Base-by-base conservation (phyloP, 192 early-diverging fungal species). In the Coemansia sp. region DNA sequence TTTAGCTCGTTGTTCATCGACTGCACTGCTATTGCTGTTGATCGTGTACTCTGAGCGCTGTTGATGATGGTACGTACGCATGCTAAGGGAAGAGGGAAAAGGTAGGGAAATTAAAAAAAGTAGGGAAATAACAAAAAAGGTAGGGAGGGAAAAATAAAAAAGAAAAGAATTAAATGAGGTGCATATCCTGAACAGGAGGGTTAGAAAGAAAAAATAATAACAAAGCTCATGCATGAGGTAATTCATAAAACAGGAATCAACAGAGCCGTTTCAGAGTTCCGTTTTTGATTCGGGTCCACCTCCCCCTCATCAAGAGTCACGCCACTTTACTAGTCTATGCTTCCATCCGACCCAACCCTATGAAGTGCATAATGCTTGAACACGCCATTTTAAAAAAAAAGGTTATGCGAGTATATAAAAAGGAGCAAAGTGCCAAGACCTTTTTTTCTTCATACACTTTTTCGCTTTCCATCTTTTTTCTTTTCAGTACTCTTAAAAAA, bases 11-110 rank as follows among this genome's bases (percentile, higher is more conserved):
- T 74, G 54, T 42, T 71, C 66, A 40, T 80, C 73, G 13, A 75
- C n/a, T 12, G 73, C 73, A 52, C 73, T 80, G 36, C 73, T 72
- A 55, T 70, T 80, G 9, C 5, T 51, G 49, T 22, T 24, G 49
- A 51, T 51, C n/a, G 49, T 51, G 20, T 22, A 22, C 49, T 51
- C 49, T 51, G 49, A 51, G 49, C 22, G 49, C 22, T 51, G 49
- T 7, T 20, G n/a, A 1, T 51, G n/a, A 20, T 51, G 49, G 49
- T 22, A 10, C 7, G 49, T 51, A 51, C 49, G 49, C 49, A 51
- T 51, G 49, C 49, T 51, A 47, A 16, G 18, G 44, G 16, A 27
- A 27, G 24, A 27, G 24, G 24, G n/a, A n/a, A n/a, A n/a, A n/a
- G n/a, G n/a, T n/a, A 66, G 16, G 24, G 24, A 27, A 43, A 59